These are phyloP conservation scores for Aspergillus hortae DNA, from an alignment of 2,329 filamentous ascomycete genomes.

Conservation along the genomic window DNA sequence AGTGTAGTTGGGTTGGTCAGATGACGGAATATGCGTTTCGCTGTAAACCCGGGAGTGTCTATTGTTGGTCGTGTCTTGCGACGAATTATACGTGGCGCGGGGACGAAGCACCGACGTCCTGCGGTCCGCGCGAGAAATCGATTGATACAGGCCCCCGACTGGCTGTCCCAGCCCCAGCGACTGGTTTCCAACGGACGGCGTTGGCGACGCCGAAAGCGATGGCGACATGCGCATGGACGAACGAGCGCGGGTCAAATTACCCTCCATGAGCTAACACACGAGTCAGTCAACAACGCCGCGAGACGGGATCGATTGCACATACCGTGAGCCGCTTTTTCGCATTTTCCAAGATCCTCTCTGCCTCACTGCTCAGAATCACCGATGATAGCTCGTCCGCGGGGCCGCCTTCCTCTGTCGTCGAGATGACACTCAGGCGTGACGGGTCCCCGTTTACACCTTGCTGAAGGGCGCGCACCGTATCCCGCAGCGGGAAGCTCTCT, in stretches of 20 bases:
- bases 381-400: constrained; percentile 66
- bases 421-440: constrained; percentile 31
- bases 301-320: constrained; percentile 35
- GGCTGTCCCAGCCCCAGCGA: constrained; percentile 36
- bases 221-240: constrained; percentile 59
- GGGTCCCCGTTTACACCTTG: constrained; percentile 17
- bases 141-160: constrained; percentile 40
- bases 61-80: constrained; percentile 36
- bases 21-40: constrained; percentile 54
- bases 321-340: constrained; percentile 86
- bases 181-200: constrained; percentile 28
- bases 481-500: constrained; percentile 3
- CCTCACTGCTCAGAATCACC: constrained; percentile 72
- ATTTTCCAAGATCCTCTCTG: constrained; percentile 87
- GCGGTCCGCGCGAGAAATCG: constrained; percentile 38
- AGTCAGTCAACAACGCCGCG: not conserved
- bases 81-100: constrained; percentile 33
- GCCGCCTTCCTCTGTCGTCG: constrained; percentile 35
- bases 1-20: constrained; percentile 33
- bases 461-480: constrained; percentile 1
- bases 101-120: constrained; percentile 46
- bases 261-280: constrained; percentile 75
- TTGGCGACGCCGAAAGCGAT: constrained; percentile 47
- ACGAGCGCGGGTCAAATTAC: constrained; percentile 76
- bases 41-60: constrained; percentile 61